Percentiles rank a stretch among this genome's conserved stretches.
phyloP scores from a whole-genome alignment of 495 filamentous ascomycete genomes.

The Aspergillus heteromorphus region DNA sequence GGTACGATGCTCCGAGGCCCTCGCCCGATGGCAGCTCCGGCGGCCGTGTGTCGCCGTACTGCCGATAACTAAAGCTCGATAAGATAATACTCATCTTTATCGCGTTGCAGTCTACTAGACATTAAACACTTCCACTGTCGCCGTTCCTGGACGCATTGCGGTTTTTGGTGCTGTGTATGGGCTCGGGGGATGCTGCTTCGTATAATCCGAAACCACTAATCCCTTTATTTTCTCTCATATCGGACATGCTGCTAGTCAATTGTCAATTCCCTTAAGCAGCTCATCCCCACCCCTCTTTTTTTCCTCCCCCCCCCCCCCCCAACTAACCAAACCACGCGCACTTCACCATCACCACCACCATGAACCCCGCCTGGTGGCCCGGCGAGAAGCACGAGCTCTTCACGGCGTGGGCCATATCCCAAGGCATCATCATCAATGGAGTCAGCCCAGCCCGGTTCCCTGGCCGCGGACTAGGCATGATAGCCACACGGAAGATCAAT shows the following conservation, averaged over 20 bases:
- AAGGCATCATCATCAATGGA: slow-evolving; percentile 54
- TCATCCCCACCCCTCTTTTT: neutral
- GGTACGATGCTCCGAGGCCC: slow-evolving; percentile 26
- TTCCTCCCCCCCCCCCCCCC: neutral
- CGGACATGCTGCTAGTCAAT: no score
- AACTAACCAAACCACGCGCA: no score
- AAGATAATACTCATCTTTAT: slow-evolving; percentile 4
- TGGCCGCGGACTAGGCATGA: slow-evolving; percentile 67
- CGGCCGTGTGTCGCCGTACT: slow-evolving; percentile 19
- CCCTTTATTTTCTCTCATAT: no score
- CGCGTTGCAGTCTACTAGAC: no score
- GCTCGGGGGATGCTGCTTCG: no score
- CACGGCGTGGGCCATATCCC: slow-evolving; percentile 54
- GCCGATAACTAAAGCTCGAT: slow-evolving; percentile 17
- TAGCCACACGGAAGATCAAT: slow-evolving; percentile 59
- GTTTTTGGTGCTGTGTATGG: no score
- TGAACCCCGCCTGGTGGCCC: slow-evolving; percentile 34
- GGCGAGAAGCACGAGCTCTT: slow-evolving; percentile 48
- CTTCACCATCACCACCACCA: slow-evolving; percentile 18
- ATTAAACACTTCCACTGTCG: no score
- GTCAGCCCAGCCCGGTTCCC: slow-evolving; percentile 56
- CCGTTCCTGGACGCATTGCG: no score
- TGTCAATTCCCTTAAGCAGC: no score
- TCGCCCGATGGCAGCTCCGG: slow-evolving; percentile 16
- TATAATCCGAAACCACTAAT: no score